Conservation (phyloP, 179 eudicot genomes). For the Gypsophila paniculata region DNA sequence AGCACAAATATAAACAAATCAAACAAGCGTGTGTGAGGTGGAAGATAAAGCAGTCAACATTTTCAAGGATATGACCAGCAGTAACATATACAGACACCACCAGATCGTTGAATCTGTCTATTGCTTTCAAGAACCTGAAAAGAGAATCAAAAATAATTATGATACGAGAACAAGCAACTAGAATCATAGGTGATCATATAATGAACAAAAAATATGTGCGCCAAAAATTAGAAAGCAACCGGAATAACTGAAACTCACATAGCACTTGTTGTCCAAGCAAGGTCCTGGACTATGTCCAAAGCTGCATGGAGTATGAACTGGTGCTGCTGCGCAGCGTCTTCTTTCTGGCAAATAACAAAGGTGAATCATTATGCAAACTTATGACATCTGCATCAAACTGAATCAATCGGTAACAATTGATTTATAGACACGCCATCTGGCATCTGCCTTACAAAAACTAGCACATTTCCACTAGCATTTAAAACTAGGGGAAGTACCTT, state of each 20-base stretch:
- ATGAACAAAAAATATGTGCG: not conserved
- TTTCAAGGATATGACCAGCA: constrained; percentile 92
- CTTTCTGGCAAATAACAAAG: constrained; percentile 47
- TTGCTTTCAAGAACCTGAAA: constrained; percentile 85
- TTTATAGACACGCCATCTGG: not conserved
- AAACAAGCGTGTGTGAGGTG: no score
- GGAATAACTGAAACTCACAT: constrained; percentile 47
- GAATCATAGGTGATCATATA: not conserved
- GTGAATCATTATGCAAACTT: not conserved
- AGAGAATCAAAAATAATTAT: constrained; percentile 9
- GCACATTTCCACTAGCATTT: not conserved
- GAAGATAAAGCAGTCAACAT: not conserved
- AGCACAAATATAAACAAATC: not conserved
- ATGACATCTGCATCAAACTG: constrained; percentile 12
- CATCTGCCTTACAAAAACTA: not conserved
- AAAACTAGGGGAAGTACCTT: not conserved
- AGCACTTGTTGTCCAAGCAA: constrained; percentile 96
- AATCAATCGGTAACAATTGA: not conserved
- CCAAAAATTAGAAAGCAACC: not conserved
- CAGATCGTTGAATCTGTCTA: constrained; percentile 91
- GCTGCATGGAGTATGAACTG: constrained; percentile 94
- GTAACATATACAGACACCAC: constrained; percentile 95
- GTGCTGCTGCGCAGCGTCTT: constrained; percentile 94
- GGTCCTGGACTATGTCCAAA: constrained; percentile 91
- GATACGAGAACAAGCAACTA: constrained; percentile 4